Conservation (phyloP, 768 basidiomycete genomes). For the Obba rivulosa region DNA sequence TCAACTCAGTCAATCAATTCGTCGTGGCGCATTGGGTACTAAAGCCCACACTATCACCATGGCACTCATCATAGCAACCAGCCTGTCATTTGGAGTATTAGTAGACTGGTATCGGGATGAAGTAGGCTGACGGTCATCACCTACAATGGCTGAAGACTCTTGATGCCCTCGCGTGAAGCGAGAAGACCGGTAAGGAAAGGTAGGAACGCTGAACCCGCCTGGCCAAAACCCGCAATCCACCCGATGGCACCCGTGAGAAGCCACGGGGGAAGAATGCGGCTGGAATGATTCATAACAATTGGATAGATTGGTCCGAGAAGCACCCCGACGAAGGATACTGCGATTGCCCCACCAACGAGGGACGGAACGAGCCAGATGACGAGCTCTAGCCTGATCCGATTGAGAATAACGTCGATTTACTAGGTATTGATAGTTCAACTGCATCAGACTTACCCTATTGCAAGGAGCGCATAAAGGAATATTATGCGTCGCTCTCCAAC, state of each 20-base stretch:
- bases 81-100: conserved; percentile 4
- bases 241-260: conserved; percentile 38
- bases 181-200: conserved; percentile 48
- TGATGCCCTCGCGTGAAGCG: conserved; percentile 36
- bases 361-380: conserved; percentile 54
- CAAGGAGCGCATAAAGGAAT: conserved; percentile 30
- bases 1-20: conserved; percentile 11
- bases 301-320: conserved; percentile 45
- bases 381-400: conserved; percentile 39
- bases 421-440: too few species aligned
- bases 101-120: background rate
- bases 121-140: conserved; percentile 17
- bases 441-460: conserved; percentile 31
- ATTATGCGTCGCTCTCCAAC: conserved; percentile 33
- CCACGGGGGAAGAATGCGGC: conserved; percentile 39
- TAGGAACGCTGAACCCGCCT: conserved; percentile 44
- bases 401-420: too few species aligned
- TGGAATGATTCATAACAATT: conserved; percentile 35
- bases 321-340: conserved; percentile 49
- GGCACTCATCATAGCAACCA: conserved; percentile 19
- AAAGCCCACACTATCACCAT: conserved; percentile 18
- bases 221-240: conserved; percentile 49
- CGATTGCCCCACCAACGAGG: conserved; percentile 47
- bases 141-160: conserved; percentile 44
- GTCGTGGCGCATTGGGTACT: conserved; percentile 11